phyloP scores from a whole-genome alignment of 805 yeast species.

The Candida hungchunana region DNA sequence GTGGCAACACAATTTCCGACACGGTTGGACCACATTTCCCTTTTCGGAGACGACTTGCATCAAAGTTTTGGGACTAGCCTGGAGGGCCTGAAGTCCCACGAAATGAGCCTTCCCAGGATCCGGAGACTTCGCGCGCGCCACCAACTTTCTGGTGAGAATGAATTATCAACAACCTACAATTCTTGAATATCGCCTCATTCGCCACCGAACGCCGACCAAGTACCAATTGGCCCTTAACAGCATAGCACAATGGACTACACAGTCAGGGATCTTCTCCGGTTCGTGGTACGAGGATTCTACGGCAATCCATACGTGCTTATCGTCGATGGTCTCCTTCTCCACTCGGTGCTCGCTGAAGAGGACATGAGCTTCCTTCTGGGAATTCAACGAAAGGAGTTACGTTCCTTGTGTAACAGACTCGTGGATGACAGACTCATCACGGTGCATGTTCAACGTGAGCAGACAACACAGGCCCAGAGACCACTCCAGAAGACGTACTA shows the following conservation, averaged over 20 bases:
- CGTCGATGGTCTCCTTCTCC: slow-evolving; percentile 81
- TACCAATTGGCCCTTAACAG: no score
- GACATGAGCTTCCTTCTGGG: slow-evolving; percentile 80
- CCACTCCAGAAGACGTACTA: slow-evolving; percentile 75
- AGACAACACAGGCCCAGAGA: slow-evolving; percentile 44
- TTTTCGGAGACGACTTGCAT: no score
- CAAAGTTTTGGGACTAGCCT: no score
- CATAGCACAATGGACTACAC: slow-evolving; percentile 42
- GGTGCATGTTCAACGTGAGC: slow-evolving; percentile 70
- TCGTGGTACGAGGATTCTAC: slow-evolving; percentile 84
- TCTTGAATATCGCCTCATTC: no score
- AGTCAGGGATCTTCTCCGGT: slow-evolving; percentile 51
- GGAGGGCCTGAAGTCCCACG: no score
- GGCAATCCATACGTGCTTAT: slow-evolving; percentile 78
- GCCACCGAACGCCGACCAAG: no score
- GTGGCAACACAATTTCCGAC: no score
- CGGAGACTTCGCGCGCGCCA: no score
- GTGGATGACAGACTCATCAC: slow-evolving; percentile 80
- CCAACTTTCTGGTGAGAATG: no score
- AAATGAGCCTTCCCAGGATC: no score
- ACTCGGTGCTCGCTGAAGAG: slow-evolving; percentile 88
- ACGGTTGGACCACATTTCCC: no score
- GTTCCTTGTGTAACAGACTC: slow-evolving; percentile 74
- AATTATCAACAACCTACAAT: no score
- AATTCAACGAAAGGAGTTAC: slow-evolving; percentile 79